Evolutionary conservation across 2,329 filamentous ascomycete species (phyloP), one percentile per base, ranked within the genome.

Genomic region (Aspergillus spinulosporus): DNA sequence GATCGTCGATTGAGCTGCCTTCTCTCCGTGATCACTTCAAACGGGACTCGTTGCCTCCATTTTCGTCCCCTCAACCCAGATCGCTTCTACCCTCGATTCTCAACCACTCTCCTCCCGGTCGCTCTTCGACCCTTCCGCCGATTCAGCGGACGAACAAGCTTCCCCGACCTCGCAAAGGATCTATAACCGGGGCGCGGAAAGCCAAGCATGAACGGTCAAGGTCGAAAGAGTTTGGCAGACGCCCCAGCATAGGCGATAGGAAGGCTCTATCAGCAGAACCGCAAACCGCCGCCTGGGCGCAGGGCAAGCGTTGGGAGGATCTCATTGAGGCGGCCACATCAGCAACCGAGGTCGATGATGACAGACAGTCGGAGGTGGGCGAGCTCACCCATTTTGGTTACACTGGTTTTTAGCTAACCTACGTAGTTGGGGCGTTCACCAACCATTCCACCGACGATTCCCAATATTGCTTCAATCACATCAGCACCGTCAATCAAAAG

Each of bases 231-330:
- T 85, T 87, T 48, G 84, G 86, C 53, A 88, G 89, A 77, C 83
- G 88, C 60, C 80, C 90, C 62, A 88, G 88, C 68, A 83, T 87
- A 56, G 86, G 88, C 65, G 86, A 90, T 66, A 84, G 90, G 60
- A 96, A 96, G 75, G 90, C 91, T 54, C 84, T 89, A 63, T 96
- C 91, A 12, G 90, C 90, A 42, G 93, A 97, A 74, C 92, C 92
- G 26, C 84, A 88, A 55, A 86, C 84, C 15, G 88, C 89, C 58
- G 89, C 82, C 14, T 84, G 82, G 66, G 78, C 83, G 48, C 85
- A 89, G 75, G 92, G 90, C 62, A 96, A 94, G 77, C 84, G 93
- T 67, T 97, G 93, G 94, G 91, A 96, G 74, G 93, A 97, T 73
- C 81, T 97, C 59, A 95, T 97, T 63, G 92, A 97, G 74, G 93